These are phyloP conservation scores for Acanthochlamys bracteata DNA, from an alignment of 106 monocot species.

Conservation along the genomic window DNA sequence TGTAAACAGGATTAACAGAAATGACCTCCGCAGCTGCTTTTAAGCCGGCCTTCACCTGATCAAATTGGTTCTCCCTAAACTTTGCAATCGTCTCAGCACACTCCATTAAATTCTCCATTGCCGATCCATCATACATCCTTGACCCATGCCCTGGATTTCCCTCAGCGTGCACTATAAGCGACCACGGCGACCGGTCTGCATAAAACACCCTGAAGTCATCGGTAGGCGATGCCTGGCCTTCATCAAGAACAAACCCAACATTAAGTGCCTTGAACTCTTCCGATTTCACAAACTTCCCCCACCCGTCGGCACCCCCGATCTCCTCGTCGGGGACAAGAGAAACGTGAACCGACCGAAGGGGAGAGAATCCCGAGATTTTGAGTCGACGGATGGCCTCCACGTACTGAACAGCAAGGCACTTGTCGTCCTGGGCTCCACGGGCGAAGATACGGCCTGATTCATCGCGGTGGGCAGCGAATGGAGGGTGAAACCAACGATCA, in stretches of 20 bases:
- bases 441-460: conserved; percentile 62
- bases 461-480: conserved; percentile 65
- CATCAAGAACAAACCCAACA: conserved; percentile 79
- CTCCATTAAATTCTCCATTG: conserved; percentile 82
- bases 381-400: conserved; percentile 70
- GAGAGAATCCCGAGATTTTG: conserved; percentile 34
- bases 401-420: conserved; percentile 82
- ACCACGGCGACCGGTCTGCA: conserved; percentile 69
- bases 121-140: conserved; percentile 57
- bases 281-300: conserved; percentile 38
- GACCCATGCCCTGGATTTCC: conserved; percentile 77
- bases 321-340: conserved; percentile 94
- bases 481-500: conserved; percentile 60
- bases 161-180: conserved; percentile 48
- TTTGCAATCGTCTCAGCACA: conserved; percentile 41
- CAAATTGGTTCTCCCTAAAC: conserved; percentile 77
- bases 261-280: conserved; percentile 59
- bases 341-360: conserved; percentile 62
- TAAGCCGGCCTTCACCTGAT: conserved; percentile 58
- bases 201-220: conserved; percentile 90
- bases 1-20: conserved; percentile 64
- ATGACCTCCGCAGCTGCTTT: conserved; percentile 61
- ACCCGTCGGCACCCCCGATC: conserved; percentile 69
- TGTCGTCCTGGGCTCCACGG: conserved; percentile 95
- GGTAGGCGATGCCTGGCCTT: conserved; percentile 84